Conservation (phyloP, 805 yeast genomes). For the Saccharomycopsis guyanensis region DNA sequence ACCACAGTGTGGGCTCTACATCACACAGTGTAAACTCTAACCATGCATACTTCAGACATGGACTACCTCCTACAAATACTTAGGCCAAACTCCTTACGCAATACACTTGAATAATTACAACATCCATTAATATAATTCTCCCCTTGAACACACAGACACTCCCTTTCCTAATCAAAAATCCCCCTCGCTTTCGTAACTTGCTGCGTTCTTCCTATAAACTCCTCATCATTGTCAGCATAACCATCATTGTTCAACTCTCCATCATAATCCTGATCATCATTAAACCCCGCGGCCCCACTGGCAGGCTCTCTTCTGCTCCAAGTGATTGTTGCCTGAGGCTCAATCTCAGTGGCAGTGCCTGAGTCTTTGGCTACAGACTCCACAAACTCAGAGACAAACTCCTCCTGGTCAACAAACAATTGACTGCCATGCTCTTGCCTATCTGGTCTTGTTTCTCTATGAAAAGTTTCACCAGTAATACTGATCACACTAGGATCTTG, state of each 20-base stretch:
- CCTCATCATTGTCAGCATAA: constrained; percentile 7
- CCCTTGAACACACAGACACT: no score
- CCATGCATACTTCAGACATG: no score
- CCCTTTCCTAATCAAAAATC: constrained; percentile 11
- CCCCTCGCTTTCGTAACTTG: constrained; percentile 14
- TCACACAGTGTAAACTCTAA: no score
- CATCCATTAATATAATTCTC: no score
- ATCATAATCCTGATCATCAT: neutral
- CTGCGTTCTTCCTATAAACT: constrained; percentile 20
- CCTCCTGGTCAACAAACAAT: neutral
- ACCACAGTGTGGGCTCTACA: no score
- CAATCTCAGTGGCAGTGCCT: neutral
- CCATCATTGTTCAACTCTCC: neutral
- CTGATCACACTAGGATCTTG: neutral
- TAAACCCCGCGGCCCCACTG: neutral
- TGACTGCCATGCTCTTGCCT: neutral
- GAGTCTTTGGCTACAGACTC: neutral
- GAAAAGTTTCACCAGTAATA: neutral
- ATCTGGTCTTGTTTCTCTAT: no score
- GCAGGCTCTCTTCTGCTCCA: constrained; percentile 13
- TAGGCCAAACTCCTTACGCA: no score
- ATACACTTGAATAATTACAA: no score
- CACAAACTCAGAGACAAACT: neutral
- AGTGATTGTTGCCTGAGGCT: constrained; percentile 15
- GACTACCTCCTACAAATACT: no score